Conservation (phyloP, 2,329 filamentous ascomycete genomes). For the Phialophora macrospora region DNA sequence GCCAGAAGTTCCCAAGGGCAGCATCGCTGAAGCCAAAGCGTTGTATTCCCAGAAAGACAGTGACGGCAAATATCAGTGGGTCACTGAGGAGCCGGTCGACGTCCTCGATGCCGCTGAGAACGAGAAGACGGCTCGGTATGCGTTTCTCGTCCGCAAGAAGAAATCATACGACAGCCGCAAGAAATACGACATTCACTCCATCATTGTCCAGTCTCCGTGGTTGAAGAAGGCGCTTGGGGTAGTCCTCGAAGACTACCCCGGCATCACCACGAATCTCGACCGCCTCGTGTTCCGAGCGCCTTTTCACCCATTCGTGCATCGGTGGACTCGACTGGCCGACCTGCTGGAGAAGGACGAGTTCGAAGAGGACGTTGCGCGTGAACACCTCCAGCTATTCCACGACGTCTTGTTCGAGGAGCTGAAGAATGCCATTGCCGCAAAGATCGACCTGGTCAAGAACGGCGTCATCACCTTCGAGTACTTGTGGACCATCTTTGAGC, state of each 20-base stretch:
- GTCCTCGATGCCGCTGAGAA: slow-evolving; percentile 64
- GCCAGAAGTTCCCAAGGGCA: slow-evolving; percentile 38
- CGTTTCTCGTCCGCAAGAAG: slow-evolving; percentile 63
- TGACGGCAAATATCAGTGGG: slow-evolving; percentile 60
- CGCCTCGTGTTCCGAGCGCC: slow-evolving; percentile 65
- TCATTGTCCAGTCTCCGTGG: slow-evolving; percentile 67
- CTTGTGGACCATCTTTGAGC: slow-evolving; percentile 47
- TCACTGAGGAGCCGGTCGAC: slow-evolving; percentile 60
- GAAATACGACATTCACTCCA: slow-evolving; percentile 64
- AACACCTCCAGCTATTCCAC: slow-evolving; percentile 53
- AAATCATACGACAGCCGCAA: slow-evolving; percentile 64
- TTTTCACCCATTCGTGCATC: slow-evolving; percentile 69
- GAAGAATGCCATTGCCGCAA: slow-evolving; percentile 55
- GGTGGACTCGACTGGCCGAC: slow-evolving; percentile 60
- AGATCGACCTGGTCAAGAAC: slow-evolving; percentile 59
- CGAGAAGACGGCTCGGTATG: slow-evolving; percentile 65
- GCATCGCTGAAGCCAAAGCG: slow-evolving; percentile 51
- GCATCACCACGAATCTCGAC: slow-evolving; percentile 64
- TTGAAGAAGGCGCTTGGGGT: slow-evolving; percentile 62
- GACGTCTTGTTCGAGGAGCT: slow-evolving; percentile 59
- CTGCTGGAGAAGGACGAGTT: slow-evolving; percentile 48
- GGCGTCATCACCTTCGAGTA: slow-evolving; percentile 60
- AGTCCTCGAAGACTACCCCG: slow-evolving; percentile 63
- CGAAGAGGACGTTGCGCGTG: slow-evolving; percentile 51
- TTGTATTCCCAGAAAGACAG: slow-evolving; percentile 59